These are phyloP conservation scores for Synchytrium microbalum DNA, from an alignment of 371 early-diverging fungal species.

Conservation along the genomic window DNA sequence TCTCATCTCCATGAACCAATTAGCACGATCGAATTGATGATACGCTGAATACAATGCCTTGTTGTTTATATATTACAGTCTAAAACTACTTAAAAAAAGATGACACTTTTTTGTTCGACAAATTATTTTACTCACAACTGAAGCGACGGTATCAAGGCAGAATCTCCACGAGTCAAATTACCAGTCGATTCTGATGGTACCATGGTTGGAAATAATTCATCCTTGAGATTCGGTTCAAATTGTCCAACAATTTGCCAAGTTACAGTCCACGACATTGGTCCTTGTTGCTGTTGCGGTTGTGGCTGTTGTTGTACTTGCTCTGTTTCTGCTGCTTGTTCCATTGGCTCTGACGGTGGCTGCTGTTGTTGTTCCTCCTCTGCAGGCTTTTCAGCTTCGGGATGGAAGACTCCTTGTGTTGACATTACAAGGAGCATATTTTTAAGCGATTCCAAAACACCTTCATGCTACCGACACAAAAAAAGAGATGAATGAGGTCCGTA, in stretches of 20 bases:
- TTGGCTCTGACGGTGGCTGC: conserved; percentile 11
- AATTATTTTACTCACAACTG: too few species aligned
- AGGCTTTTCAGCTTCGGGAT: background rate
- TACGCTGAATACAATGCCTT: too few species aligned
- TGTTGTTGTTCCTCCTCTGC: background rate
- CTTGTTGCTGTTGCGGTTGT: background rate
- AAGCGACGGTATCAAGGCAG: too few species aligned
- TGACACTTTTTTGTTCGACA: too few species aligned
- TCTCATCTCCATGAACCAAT: background rate
- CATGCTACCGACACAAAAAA: conserved; percentile 44
- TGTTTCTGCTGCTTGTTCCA: background rate
- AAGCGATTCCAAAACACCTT: conserved; percentile 54
- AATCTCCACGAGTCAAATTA: too few species aligned
- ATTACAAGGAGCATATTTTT: conserved; percentile 69
- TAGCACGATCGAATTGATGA: too few species aligned
- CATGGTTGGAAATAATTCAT: conserved; percentile 45
- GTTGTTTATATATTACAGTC: background rate
- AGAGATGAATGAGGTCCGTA: too few species aligned
- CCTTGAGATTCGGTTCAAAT: conserved; percentile 48
- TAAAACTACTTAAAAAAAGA: too few species aligned
- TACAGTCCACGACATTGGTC: conserved; percentile 44
- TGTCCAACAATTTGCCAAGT: conserved; percentile 52
- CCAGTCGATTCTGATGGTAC: too few species aligned
- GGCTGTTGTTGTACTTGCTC: background rate
- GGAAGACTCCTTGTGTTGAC: conserved; percentile 46